Conservation (phyloP, 1,139 yeast species). For the Petasospora fabianii region DNA sequence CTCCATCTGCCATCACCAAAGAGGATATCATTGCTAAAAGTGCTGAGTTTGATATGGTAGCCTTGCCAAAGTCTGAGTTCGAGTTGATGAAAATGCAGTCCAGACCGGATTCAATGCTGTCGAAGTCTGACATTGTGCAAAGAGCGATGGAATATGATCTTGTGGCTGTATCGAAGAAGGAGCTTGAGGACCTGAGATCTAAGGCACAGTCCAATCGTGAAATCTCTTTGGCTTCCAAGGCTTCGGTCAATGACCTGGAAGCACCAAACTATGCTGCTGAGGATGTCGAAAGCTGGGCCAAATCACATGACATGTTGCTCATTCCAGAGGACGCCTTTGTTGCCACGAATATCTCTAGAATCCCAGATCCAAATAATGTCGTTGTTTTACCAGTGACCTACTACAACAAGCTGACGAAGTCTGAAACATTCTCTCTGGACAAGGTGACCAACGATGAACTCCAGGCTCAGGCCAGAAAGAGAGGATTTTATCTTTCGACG, state of each 20-base stretch:
- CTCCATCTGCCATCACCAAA: constrained; percentile 26
- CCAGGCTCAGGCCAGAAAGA: constrained; percentile 42
- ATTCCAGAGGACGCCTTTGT: constrained; percentile 55
- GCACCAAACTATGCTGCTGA: constrained; percentile 12
- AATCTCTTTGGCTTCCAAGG: not conserved
- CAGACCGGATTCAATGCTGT: constrained; percentile 12
- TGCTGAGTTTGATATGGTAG: constrained; percentile 30
- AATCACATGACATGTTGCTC: constrained; percentile 44
- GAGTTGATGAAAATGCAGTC: constrained; percentile 10
- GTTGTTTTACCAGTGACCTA: constrained; percentile 63
- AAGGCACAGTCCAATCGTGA: constrained; percentile 10
- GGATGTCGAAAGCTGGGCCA: constrained; percentile 34
- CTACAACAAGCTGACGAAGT: constrained; percentile 51
- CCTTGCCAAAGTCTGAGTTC: constrained; percentile 30
- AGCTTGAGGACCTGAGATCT: constrained; percentile 25
- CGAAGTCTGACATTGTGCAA: constrained; percentile 29
- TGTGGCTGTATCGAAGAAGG: constrained; percentile 40
- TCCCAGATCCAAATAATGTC: constrained; percentile 54
- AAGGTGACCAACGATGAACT: constrained; percentile 45
- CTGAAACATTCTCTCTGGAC: constrained; percentile 42
- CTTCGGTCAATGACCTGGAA: not conserved
- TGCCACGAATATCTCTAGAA: constrained; percentile 55
- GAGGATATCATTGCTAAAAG: constrained; percentile 35
- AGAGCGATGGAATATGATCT: constrained; percentile 46
- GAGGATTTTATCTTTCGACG: constrained; percentile 39